These are phyloP conservation scores for Tranzscheliella williamsii DNA, from an alignment of 1,284 basidiomycete species.

Conservation along the genomic window DNA sequence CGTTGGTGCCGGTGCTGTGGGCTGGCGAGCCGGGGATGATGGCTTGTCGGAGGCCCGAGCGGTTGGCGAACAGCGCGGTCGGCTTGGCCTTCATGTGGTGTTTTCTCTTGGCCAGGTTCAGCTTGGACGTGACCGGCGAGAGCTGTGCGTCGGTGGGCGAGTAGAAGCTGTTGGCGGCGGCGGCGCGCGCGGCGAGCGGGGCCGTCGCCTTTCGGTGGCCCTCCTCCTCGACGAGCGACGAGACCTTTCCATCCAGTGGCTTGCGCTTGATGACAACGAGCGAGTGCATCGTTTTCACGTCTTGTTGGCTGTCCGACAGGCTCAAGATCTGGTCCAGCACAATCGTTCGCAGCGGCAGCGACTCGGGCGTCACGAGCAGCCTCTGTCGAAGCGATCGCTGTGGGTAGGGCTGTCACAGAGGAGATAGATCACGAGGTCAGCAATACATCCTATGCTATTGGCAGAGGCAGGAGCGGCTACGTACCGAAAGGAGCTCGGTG, in stretches of 20 bases:
- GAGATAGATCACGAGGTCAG: no score
- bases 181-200: slow-evolving; percentile 54
- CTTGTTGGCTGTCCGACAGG: slow-evolving; percentile 12
- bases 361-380: slow-evolving; percentile 54
- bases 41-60: slow-evolving; percentile 32
- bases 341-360: slow-evolving; percentile 51
- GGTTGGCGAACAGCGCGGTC: slow-evolving; percentile 55
- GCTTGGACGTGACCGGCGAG: slow-evolving; percentile 58
- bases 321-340: slow-evolving; percentile 50
- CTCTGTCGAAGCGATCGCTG: slow-evolving; percentile 36
- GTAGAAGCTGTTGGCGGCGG: slow-evolving; percentile 53
- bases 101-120: slow-evolving; percentile 58
- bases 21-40: slow-evolving; percentile 33
- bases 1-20: slow-evolving; percentile 26
- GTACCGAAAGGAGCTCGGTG: slow-evolving; percentile 16
- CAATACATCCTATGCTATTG: no score
- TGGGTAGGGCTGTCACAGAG: slow-evolving; percentile 10
- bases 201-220: slow-evolving; percentile 57
- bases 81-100: slow-evolving; percentile 58
- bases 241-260: slow-evolving; percentile 49
- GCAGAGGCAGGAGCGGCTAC: no score
- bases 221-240: slow-evolving; percentile 53
- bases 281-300: slow-evolving; percentile 36
- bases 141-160: slow-evolving; percentile 58
- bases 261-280: slow-evolving; percentile 57